Base-by-base conservation (phyloP, 2,329 filamentous ascomycete species). In the Escovopsis sp. region DNA sequence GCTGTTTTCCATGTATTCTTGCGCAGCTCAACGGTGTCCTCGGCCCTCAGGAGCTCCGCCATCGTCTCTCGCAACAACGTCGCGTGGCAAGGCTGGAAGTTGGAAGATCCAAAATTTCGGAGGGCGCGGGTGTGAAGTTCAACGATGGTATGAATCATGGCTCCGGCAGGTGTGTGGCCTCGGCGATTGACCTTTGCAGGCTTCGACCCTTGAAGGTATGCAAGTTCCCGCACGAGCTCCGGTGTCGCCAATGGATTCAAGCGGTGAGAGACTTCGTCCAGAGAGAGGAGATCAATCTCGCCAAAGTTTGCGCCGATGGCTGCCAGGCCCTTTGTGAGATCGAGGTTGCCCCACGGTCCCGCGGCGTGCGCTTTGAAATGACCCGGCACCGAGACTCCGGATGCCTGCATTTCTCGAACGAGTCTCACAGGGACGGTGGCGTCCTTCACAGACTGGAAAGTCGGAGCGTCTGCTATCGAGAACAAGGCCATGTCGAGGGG, bases 401-500 rank as follows among this genome's bases (percentile, higher is more conserved):
- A 35, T 15, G 19, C 28, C 17, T 18, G 21, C 26, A 28, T 30
- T 15, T 28, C 33, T 21, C n/a, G 12, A 9, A 35, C 17, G 17
- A 35, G 15, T 12, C 15, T 35, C 27, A 9, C 4, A 4, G 27
- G 12, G 9, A 21, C 13, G 10, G 12, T 19, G 14, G 17, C 16
- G 26, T 30, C 27, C 13, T 14, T 25, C 4, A 25, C 21, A 11
- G 8, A 25, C 3, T 8, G 11, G 11, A 25, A 25, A 9, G 8
- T 25, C 21, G 21, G 21, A 9, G 21, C 21, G 8, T 29, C 11
- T 8, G 4, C 2, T 35, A 11, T 39, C 13, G n/a, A 48, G 29
- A 19, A 39, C 43, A 5, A 39, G n/a, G 55, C 50, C 32, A 55
- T 45, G 4, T 44, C 47, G 3, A 58, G 37, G 1, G 57, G 57